Evolutionary conservation across 257 asterid species (phyloP).

Genomic region (Osmanthus fragrans): DNA sequence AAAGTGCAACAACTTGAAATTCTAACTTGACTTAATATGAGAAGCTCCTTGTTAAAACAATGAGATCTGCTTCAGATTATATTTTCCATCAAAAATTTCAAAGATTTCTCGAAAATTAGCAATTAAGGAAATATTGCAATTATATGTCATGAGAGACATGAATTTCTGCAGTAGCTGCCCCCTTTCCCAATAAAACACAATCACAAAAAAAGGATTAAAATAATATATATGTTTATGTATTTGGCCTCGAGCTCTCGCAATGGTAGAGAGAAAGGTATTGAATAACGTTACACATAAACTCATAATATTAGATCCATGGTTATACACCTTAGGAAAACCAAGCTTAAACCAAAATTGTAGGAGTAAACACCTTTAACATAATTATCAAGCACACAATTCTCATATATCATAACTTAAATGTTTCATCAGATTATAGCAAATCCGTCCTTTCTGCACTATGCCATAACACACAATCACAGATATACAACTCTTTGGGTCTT

Average conservation of each 20-base stretch:
- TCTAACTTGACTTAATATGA: not conserved
- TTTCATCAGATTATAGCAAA: not conserved
- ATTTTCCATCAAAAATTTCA: not conserved
- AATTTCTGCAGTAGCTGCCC: not conserved
- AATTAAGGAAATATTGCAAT: not conserved
- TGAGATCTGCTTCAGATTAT: not conserved
- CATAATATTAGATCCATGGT: conserved; percentile 1
- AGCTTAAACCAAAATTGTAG: not conserved
- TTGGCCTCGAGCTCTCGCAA: not conserved
- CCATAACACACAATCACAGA: not conserved
- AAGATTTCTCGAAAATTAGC: not conserved
- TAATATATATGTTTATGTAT: not conserved
- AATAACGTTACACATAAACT: not conserved
- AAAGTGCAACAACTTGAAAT: not conserved
- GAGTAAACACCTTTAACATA: not conserved
- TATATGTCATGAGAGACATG: not conserved
- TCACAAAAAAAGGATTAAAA: not conserved
- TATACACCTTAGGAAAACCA: not conserved
- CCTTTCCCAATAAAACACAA: not conserved
- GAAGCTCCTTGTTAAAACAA: not conserved
- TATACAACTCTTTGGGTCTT: not conserved
- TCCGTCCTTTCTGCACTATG: not conserved
- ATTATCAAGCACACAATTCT: not conserved
- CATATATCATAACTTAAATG: not conserved
- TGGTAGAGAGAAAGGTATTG: not conserved